A percentile compares a stretch with the other conserved stretches of the same genome.
Evolutionary conservation across 1,284 basidiomycete genomes (phyloP).

Genomic region (Leucoagaricus sp.): DNA sequence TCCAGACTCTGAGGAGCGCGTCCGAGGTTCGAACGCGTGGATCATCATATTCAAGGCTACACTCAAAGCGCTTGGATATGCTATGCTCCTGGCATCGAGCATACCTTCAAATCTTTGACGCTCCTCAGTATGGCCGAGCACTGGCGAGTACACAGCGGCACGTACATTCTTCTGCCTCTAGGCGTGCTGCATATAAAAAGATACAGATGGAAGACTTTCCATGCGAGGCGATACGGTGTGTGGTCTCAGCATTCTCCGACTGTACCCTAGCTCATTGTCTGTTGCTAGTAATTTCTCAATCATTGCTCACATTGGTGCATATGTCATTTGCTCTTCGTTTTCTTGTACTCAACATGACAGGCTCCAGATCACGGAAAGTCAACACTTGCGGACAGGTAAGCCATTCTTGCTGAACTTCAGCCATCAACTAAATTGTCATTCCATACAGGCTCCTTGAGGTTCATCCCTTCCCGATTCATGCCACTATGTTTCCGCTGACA

Average conservation of each 20-base stretch:
- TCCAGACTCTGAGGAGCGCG: not conserved
- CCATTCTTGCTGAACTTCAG: slow-evolving; percentile 14
- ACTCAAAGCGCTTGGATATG: not conserved
- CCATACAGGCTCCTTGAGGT: slow-evolving; percentile 69
- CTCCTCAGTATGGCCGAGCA: not conserved
- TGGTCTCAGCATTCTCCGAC: slow-evolving; percentile 1
- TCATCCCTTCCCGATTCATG: slow-evolving; percentile 1
- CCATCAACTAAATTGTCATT: not conserved
- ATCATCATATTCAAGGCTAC: not conserved
- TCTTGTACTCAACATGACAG: slow-evolving; percentile 13
- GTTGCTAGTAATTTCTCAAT: slow-evolving; percentile 85
- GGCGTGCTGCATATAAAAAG: slow-evolving; percentile 16
- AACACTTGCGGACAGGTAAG: slow-evolving; percentile 84
- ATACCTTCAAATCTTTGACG: slow-evolving; percentile 15
- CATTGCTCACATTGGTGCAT: slow-evolving; percentile 86
- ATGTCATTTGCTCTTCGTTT: not conserved
- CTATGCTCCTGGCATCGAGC: slow-evolving; percentile 19
- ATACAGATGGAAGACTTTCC: slow-evolving; percentile 68
- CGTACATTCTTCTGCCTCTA: slow-evolving; percentile 19
- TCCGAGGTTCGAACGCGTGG: not conserved
- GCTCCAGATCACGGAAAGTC: slow-evolving; percentile 85
- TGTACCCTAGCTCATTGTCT: slow-evolving; percentile 10
- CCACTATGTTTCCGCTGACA: slow-evolving; percentile 9
- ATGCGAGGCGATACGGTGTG: slow-evolving; percentile 76
- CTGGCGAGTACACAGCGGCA: slow-evolving; percentile 5